A percentile compares a stretch with the other conserved stretches of the same genome.
These are phyloP conservation scores for Hemerocallis citrina DNA, from an alignment of 106 monocot species.

Conservation along the genomic window DNA sequence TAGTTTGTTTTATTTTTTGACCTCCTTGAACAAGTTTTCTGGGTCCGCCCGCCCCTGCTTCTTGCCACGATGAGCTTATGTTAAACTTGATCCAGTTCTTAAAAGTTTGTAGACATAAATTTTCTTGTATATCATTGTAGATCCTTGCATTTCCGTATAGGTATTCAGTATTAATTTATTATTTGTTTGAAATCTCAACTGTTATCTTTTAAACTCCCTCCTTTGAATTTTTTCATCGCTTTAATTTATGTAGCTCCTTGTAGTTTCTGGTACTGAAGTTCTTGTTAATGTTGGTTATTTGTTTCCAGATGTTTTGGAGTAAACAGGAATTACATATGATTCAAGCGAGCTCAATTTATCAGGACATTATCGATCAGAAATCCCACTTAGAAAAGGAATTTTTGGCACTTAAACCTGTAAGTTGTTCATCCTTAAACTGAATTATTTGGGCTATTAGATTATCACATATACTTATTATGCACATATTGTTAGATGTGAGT, in stretches of 20 bases:
- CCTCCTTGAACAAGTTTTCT: too few species aligned
- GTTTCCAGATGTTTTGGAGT: constrained; percentile 69
- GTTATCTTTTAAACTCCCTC: background rate
- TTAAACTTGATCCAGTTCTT: background rate
- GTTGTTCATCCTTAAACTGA: constrained; percentile 11
- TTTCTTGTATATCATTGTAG: background rate
- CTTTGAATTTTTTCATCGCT: background rate
- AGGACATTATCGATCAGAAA: constrained; percentile 43
- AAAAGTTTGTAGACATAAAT: background rate
- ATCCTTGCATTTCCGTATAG: background rate
- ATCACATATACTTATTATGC: background rate
- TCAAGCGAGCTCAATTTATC: constrained; percentile 35
- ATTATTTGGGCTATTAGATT: background rate
- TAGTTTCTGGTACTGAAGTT: background rate
- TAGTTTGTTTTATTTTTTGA: too few species aligned
- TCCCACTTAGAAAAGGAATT: constrained; percentile 44
- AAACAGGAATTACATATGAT: constrained; percentile 66
- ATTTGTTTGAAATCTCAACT: background rate
- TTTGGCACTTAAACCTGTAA: constrained; percentile 40
- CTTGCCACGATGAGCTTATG: background rate
- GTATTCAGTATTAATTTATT: background rate
- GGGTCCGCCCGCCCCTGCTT: too few species aligned
- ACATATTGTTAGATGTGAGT: background rate
- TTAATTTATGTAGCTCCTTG: background rate
- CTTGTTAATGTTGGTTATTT: background rate